phyloP scores from a whole-genome alignment of 2,329 filamentous ascomycete genomes.

The Achaetomium macrosporum region DNA sequence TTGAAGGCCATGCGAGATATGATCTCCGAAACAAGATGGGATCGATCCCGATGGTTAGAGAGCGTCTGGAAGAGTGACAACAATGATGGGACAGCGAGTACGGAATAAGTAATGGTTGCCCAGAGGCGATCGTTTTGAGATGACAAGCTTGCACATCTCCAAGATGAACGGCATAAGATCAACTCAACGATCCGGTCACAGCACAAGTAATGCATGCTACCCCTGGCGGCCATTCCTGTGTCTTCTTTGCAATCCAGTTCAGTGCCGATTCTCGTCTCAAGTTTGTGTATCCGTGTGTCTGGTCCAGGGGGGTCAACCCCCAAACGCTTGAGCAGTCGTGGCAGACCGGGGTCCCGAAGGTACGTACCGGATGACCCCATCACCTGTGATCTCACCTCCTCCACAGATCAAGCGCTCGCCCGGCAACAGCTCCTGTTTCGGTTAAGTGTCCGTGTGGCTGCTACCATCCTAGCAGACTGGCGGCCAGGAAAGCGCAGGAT shows the following conservation, averaged over 20 bases:
- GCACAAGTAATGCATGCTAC: constrained; percentile 31
- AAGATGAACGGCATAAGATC: constrained; percentile 41
- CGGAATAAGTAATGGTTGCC: too few relatives aligned
- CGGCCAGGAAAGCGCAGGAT: constrained; percentile 13
- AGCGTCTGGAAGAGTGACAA: constrained; percentile 7
- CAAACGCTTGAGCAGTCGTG: constrained; percentile 32
- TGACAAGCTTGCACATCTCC: constrained; percentile 25
- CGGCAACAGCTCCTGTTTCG: constrained; percentile 28
- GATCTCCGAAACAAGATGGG: constrained; percentile 9
- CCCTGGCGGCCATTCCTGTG: constrained; percentile 32
- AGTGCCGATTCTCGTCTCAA: constrained; percentile 42
- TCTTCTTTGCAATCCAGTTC: constrained; percentile 31
- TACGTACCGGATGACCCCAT: constrained; percentile 15
- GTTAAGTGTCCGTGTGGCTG: constrained; percentile 26
- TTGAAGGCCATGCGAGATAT: constrained; percentile 9
- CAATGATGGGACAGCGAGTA: neutral
- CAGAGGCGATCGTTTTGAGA: constrained; percentile 23
- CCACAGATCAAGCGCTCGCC: constrained; percentile 24
- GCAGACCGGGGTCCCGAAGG: constrained; percentile 22
- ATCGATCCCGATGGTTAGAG: constrained; percentile 9
- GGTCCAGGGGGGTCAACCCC: constrained; percentile 25
- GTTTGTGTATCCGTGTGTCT: constrained; percentile 26
- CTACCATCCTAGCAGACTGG: constrained; percentile 21
- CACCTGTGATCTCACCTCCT: constrained; percentile 1
- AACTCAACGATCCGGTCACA: constrained; percentile 44